Percentiles rank a stretch among this genome's conserved stretches.
Evolutionary conservation across 345 rosid genomes (phyloP).

Genomic region (Eucalyptus fibrosa): DNA sequence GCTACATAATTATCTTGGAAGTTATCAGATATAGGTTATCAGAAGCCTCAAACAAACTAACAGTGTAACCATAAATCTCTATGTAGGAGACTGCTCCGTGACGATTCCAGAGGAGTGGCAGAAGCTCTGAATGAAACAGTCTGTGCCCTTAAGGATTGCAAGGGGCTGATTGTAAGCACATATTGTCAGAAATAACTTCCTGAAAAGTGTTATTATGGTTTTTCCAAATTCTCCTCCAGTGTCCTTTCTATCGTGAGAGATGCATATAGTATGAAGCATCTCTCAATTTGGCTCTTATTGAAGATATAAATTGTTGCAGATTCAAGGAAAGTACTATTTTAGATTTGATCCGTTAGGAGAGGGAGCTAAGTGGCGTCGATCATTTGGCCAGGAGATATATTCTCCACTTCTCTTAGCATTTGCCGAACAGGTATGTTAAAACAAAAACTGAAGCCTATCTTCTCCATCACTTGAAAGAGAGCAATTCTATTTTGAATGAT

Average conservation of each 20-base stretch:
- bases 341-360: conserved; percentile 77
- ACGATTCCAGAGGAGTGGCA: conserved; percentile 85
- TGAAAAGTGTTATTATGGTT: neutral
- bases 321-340: conserved; percentile 87
- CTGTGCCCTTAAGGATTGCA: conserved; percentile 55
- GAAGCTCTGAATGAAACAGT: conserved; percentile 85
- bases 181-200: neutral
- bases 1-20: neutral
- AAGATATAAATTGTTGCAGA: conserved; percentile 19
- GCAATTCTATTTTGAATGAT: neutral
- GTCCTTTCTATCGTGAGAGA: neutral
- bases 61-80: neutral
- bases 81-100: conserved; percentile 77
- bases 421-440: conserved; percentile 40
- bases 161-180: conserved; percentile 62
- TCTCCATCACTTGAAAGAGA: neutral
- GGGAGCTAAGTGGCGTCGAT: conserved; percentile 93
- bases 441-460: neutral
- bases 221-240: neutral
- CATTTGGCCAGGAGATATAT: conserved; percentile 90
- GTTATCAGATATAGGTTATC: neutral
- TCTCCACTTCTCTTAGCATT: conserved; percentile 86
- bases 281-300: neutral
- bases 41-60: neutral
- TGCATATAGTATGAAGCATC: neutral